These are phyloP conservation scores for Sesbania bispinosa DNA, from an alignment of 306 rosid species.

Conservation along the genomic window DNA sequence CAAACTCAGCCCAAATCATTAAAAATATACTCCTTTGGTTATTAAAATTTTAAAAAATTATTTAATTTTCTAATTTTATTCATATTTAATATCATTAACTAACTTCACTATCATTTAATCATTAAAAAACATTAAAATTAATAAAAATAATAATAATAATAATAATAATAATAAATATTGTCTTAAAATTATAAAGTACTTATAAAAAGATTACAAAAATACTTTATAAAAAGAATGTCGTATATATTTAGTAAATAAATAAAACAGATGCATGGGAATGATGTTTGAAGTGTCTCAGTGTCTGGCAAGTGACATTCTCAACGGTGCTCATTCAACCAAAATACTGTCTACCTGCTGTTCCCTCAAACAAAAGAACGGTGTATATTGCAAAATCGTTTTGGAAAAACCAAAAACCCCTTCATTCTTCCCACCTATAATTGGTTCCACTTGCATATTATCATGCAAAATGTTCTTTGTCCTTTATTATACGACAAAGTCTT, in stretches of 20 bases:
- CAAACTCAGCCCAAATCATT: background rate
- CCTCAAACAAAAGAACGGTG: slow-evolving; percentile 10
- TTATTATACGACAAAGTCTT: background rate
- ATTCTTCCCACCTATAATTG: slow-evolving; percentile 5
- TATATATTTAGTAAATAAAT: too few species aligned
- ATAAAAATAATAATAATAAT: too few species aligned
- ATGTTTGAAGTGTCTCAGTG: background rate
- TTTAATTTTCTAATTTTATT: too few species aligned
- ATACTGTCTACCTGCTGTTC: background rate
- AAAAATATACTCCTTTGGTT: too few species aligned
- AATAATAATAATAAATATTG: too few species aligned
- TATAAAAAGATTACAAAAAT: too few species aligned
- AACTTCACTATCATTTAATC: too few species aligned
- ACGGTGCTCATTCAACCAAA: slow-evolving; percentile 20
- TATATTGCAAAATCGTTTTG: slow-evolving; percentile 22
- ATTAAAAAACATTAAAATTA: too few species aligned
- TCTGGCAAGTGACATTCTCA: slow-evolving; percentile 16
- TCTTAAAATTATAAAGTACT: too few species aligned
- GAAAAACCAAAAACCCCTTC: background rate
- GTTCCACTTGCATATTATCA: slow-evolving; percentile 11
- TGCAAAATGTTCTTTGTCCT: slow-evolving; percentile 12
- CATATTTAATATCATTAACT: too few species aligned
- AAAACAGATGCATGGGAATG: slow-evolving; percentile 1
- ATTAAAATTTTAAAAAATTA: too few species aligned
- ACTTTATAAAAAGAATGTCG: too few species aligned